phyloP scores from a whole-genome alignment of 768 basidiomycete species.

The Leccinum boreale region DNA sequence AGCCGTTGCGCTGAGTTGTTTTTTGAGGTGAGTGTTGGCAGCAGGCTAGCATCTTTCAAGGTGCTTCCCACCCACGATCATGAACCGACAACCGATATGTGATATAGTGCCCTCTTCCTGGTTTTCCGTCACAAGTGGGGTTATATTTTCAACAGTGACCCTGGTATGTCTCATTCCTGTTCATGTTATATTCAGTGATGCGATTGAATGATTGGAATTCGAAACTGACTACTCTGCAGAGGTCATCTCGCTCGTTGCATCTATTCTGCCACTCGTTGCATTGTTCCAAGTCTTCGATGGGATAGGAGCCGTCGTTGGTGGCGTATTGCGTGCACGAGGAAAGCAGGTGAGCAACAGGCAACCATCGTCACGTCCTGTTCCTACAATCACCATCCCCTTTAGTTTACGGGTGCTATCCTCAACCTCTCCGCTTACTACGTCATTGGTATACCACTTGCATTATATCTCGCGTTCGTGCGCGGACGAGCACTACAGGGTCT shows the following conservation, averaged over 20 bases:
- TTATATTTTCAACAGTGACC: slow-evolving; percentile 70
- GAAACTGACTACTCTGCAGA: slow-evolving; percentile 30
- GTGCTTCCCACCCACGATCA: neutral
- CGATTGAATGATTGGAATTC: neutral
- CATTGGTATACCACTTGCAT: slow-evolving; percentile 78
- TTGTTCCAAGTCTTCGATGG: slow-evolving; percentile 88
- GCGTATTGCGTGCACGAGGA: slow-evolving; percentile 80
- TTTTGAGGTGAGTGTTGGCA: slow-evolving; percentile 52
- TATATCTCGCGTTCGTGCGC: slow-evolving; percentile 68
- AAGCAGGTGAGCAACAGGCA: slow-evolving; percentile 49
- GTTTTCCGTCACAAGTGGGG: slow-evolving; percentile 66
- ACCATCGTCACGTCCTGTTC: neutral
- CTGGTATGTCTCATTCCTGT: slow-evolving; percentile 35
- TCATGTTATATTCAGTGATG: neutral
- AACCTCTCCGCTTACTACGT: slow-evolving; percentile 67
- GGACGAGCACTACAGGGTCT: slow-evolving; percentile 65
- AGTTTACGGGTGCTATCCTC: slow-evolving; percentile 73
- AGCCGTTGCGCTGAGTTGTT: slow-evolving; percentile 57
- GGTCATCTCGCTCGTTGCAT: slow-evolving; percentile 47
- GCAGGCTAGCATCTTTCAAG: neutral
- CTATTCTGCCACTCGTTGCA: slow-evolving; percentile 71
- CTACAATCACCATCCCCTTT: neutral
- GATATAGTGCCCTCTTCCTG: slow-evolving; percentile 49
- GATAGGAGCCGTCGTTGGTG: slow-evolving; percentile 59
- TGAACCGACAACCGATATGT: neutral